Base-by-base conservation (phyloP, 129 eudicot species). In the Chrysanthemum lavandulifolium region DNA sequence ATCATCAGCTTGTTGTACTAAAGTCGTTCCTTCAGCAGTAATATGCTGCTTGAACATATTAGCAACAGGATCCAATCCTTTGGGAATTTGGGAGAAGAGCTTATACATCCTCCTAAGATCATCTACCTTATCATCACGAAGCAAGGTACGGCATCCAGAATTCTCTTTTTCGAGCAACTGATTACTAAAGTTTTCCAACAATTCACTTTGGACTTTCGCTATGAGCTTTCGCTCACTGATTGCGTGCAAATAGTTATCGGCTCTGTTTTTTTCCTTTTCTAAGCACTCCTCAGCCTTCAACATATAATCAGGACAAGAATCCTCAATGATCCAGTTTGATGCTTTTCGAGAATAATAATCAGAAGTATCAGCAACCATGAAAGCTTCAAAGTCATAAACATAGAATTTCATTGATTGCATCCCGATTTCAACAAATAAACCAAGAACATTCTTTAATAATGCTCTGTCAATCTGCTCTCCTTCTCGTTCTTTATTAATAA, bases 241-340 rank as follows among this genome's bases (percentile, higher is more conserved):
- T 3, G 84, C 65, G 76, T 89, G 95, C 74, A 93, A 72, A 87
- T 93, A 93, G 66, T 85, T 81, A 50, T 80, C 52, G 13, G 86
- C 98, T 76, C 96, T 82, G 12, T 89, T 95, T 82, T 86, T 87
- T 83, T 93, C 98, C 76, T 81, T 82, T 69, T 70, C 87, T 74
- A 93, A 84, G 48, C 92, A 93, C 59, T 93, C 98, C 73, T 93
- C 98, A n/a, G 92, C 89, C 85, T 93, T 93, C 81, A 85, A 67
- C 97, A 93, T 87, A 78, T 93, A 93, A 78, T 89, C 96, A 54
- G 98, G 98, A 69, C 96, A 89, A 10, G 96, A 89, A 80, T 89
- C 92, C 21, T 92, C 92, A 48, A 84, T 68, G 55, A 92, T 89
- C 98, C 97, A 89, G 58, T 77, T 83, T 14, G 87, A 84, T 36